These are phyloP conservation scores for Verticillium isaacii DNA, from an alignment of 2,329 filamentous ascomycete genomes.

Conservation along the genomic window DNA sequence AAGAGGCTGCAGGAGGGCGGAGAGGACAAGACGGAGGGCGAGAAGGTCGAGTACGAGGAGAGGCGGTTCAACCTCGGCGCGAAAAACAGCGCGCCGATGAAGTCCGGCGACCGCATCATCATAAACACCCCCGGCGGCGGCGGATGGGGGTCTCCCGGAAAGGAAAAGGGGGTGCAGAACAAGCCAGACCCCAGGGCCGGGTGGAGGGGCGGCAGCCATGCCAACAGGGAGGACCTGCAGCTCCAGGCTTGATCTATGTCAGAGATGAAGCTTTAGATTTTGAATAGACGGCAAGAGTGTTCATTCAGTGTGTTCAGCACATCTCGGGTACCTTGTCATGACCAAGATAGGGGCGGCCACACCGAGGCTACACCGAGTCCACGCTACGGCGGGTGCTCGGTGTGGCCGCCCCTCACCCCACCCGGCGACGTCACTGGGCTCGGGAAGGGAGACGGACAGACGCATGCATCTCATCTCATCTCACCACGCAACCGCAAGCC, in stretches of 20 bases:
- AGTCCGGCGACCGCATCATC: slow-evolving; percentile 72
- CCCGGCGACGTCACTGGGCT: neutral
- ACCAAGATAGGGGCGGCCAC: neutral
- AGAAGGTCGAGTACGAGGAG: slow-evolving; percentile 46
- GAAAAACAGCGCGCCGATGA: slow-evolving; percentile 77
- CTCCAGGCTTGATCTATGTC: slow-evolving; percentile 41
- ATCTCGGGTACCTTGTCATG: neutral
- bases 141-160: slow-evolving; percentile 63
- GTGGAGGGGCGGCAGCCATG: slow-evolving; percentile 54
- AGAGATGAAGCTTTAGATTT: neutral
- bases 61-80: slow-evolving; percentile 68
- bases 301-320: no score
- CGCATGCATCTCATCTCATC: neutral
- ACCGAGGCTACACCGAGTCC: neutral
- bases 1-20: slow-evolving; percentile 28
- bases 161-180: slow-evolving; percentile 45
- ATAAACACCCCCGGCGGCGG: slow-evolving; percentile 75
- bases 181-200: slow-evolving; percentile 48
- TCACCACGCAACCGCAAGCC: neutral
- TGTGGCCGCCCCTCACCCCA: neutral
- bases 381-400: neutral
- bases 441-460: neutral
- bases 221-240: slow-evolving; percentile 52
- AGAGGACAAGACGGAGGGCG: slow-evolving; percentile 15
- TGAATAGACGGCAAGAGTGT: neutral